phyloP scores from a whole-genome alignment of 345 rosid species.

The Euclidium syriacum region DNA sequence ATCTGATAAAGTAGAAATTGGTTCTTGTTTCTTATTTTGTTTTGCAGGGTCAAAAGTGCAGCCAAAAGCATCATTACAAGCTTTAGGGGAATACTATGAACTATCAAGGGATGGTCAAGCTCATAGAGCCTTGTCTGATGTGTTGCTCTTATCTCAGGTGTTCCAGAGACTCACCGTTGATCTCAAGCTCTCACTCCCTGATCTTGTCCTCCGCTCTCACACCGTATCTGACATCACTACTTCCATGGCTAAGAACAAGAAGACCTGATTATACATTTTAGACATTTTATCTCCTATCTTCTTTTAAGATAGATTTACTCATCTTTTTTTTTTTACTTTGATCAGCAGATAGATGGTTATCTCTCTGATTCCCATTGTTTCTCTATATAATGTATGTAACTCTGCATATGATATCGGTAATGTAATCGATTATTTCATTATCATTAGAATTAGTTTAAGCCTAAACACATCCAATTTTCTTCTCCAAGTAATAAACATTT shows the following conservation, averaged over 20 bases:
- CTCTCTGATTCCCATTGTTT: slow-evolving; percentile 4
- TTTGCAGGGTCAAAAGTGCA: slow-evolving; percentile 35
- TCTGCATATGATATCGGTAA: neutral
- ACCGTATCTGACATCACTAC: slow-evolving; percentile 34
- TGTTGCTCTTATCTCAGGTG: slow-evolving; percentile 46
- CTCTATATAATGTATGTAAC: neutral
- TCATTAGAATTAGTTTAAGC: neutral
- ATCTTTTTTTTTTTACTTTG: no score
- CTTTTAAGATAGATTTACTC: neutral
- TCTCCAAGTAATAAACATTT: neutral
- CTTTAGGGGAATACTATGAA: slow-evolving; percentile 39
- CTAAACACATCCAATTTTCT: neutral
- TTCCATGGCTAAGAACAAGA: slow-evolving; percentile 46
- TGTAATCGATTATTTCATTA: slow-evolving; percentile 12
- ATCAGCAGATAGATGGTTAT: no score
- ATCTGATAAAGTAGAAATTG: slow-evolving; percentile 1
- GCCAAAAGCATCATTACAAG: slow-evolving; percentile 38
- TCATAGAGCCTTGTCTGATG: slow-evolving; percentile 91
- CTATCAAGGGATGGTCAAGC: slow-evolving; percentile 52
- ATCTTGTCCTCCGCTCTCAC: slow-evolving; percentile 44
- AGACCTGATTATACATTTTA: slow-evolving; percentile 23
- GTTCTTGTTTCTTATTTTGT: neutral
- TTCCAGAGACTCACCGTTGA: slow-evolving; percentile 63
- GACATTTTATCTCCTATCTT: neutral
- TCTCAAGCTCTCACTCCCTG: slow-evolving; percentile 49